Evolutionary conservation across 148 eudicot species (phyloP), one percentile per base, ranked within the genome.

Genomic region (Mesembryanthemum crystallinum): DNA sequence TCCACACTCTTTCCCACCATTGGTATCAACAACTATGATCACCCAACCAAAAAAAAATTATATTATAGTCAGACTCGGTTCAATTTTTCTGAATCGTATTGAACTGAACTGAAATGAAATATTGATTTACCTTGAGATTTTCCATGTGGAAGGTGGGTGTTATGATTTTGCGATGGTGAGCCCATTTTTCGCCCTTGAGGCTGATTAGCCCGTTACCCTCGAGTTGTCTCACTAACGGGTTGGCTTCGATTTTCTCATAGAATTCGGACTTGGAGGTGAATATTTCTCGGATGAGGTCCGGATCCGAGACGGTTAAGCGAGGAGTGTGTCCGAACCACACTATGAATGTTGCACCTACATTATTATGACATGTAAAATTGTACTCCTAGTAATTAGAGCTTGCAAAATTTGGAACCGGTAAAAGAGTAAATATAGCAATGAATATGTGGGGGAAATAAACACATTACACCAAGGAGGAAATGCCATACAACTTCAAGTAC

Each of bases 111-210:
- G 39, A 35, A 2, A 2, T 3, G 6, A 35, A 35, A 2, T 35
- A 35, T 2, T 35, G 39, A 35, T 35, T 35, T 35, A 93, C 98
- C 89, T 94, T 94, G 63, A 94, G 96, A 81, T 94, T 94, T 76
- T 94, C 97, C 88, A 90, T 87, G 74, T 90, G 96, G 80, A 94
- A 94, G 55, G 90, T 90, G 13, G 98, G 98, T 14, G 97, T 85
- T 64, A 94, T 94, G 79, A 92, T 92, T 83, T 90, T 94, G 6
- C 98, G 83, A 73, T 92, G 98, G 82, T 90, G 96, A 83, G 97
- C 98, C 98, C 98, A 94, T 90, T 94, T 94, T 61, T 89, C 88
- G 3, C 97, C 98, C 82, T 94, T 94, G 73, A 94, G 98, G 62
- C 94, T 94, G 3, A 92, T 85, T 0, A 94, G 83, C 0, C 98